Evolutionary conservation across 257 asterid species (phyloP).

Genomic region (Phtheirospermum japonicum): DNA sequence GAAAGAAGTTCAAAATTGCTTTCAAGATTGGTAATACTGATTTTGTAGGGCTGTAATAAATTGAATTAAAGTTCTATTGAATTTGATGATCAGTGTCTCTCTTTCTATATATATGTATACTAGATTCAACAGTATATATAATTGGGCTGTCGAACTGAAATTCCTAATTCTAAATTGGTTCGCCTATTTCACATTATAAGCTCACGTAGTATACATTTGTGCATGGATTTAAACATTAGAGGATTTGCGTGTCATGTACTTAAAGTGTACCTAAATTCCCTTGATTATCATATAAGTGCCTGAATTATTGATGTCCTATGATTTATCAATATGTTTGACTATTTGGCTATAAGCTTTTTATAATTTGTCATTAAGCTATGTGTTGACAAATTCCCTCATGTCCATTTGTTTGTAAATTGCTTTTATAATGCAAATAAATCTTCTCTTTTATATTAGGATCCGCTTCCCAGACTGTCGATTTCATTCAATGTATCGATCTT

Average conservation of each 20-base stretch:
- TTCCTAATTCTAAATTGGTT: background rate
- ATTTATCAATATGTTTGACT: background rate
- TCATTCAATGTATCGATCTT: too few species aligned
- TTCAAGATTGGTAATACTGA: too few species aligned
- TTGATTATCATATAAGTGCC: background rate
- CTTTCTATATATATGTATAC: too few species aligned
- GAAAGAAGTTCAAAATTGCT: too few species aligned
- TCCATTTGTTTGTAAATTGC: conserved; percentile 1
- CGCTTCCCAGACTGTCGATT: too few species aligned
- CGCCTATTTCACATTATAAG: conserved; percentile 1
- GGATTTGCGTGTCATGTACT: background rate
- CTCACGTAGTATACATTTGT: background rate
- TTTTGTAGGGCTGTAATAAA: too few species aligned
- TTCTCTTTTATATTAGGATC: conserved; percentile 1
- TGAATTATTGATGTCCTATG: background rate
- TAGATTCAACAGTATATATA: too few species aligned
- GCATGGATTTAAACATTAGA: conserved; percentile 1
- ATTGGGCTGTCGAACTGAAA: conserved; percentile 6
- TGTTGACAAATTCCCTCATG: background rate
- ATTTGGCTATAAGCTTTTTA: background rate
- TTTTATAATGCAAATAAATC: background rate
- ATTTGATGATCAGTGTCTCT: too few species aligned
- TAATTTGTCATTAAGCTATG: conserved; percentile 1
- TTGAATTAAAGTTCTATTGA: too few species aligned
- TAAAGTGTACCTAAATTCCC: background rate